These are phyloP conservation scores for Knufia fluminis DNA, from an alignment of 2,329 filamentous ascomycete species.

Conservation along the genomic window DNA sequence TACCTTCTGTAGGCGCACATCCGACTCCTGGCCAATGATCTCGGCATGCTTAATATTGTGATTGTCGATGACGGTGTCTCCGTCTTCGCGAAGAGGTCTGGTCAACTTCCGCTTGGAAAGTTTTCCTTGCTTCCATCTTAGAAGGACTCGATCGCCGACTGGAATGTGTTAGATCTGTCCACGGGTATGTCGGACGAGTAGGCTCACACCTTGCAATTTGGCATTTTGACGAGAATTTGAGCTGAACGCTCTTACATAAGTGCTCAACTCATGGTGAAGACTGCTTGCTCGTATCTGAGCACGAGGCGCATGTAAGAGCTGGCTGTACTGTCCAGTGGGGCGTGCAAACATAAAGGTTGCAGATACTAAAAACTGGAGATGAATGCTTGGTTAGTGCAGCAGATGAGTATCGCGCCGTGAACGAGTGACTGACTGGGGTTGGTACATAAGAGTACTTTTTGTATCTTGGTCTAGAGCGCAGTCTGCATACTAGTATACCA, in stretches of 20 bases:
- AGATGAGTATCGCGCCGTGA: too few relatives aligned
- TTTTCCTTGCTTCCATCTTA: conserved; percentile 26
- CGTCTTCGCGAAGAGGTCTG: conserved; percentile 31
- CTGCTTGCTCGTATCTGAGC: neutral
- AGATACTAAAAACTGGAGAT: too few relatives aligned
- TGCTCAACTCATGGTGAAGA: neutral
- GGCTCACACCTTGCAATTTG: conserved; percentile 1
- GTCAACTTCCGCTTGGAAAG: conserved; percentile 28
- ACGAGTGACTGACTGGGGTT: neutral
- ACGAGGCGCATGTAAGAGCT: neutral
- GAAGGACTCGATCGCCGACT: conserved; percentile 38
- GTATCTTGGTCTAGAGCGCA: neutral
- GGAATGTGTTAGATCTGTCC: neutral
- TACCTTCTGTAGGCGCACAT: conserved; percentile 10
- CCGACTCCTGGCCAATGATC: conserved; percentile 51
- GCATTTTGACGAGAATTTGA: neutral
- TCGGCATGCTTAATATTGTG: conserved; percentile 37
- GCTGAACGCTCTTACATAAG: neutral
- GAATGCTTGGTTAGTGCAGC: too few relatives aligned
- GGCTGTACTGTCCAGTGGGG: conserved; percentile 1
- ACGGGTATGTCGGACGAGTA: conserved; percentile 17
- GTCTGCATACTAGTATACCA: neutral
- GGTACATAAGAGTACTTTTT: neutral
- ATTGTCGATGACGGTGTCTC: conserved; percentile 27
- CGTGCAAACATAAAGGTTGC: conserved; percentile 5